Evolutionary conservation across 176 grass and related monocot species (phyloP).

Genomic region (Rhynchospora tenuis): DNA sequence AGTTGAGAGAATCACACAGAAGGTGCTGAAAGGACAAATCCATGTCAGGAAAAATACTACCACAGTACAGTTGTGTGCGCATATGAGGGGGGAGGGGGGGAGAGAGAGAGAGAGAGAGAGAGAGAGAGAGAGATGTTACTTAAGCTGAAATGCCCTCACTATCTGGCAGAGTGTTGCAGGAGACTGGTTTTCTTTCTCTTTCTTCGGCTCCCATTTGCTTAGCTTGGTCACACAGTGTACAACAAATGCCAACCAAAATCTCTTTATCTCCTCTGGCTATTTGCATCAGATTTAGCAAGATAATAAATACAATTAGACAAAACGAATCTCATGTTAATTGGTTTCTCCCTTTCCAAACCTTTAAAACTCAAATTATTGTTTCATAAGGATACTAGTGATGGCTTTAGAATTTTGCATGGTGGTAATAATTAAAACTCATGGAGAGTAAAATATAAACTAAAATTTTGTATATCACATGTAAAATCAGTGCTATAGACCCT

Average conservation of each 20-base stretch:
- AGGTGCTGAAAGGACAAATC: not conserved
- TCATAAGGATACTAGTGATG: not conserved
- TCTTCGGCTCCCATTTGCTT: conserved; percentile 30
- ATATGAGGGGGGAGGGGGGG: not conserved
- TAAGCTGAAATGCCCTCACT: conserved; percentile 69
- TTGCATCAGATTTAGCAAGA: not conserved
- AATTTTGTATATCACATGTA: not conserved
- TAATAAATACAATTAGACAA: conserved; percentile 6
- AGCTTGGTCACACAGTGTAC: conserved; percentile 83
- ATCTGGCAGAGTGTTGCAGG: conserved; percentile 62
- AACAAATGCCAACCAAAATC: conserved; percentile 74
- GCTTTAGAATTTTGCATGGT: not conserved
- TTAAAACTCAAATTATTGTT: conserved; percentile 10
- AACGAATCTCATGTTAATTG: not conserved
- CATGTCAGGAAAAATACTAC: not conserved
- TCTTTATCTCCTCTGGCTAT: conserved; percentile 82
- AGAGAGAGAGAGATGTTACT: conserved; percentile 32
- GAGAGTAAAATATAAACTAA: not conserved
- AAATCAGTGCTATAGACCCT: not conserved
- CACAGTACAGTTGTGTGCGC: not conserved
- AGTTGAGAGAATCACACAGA: not conserved
- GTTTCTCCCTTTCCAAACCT: not conserved
- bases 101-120: not conserved
- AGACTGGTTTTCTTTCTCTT: conserved; percentile 50
- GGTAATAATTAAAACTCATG: not conserved